Evolutionary conservation across 176 grass and related monocot genomes (phyloP).

Genomic region (Phoenix dactylifera): DNA sequence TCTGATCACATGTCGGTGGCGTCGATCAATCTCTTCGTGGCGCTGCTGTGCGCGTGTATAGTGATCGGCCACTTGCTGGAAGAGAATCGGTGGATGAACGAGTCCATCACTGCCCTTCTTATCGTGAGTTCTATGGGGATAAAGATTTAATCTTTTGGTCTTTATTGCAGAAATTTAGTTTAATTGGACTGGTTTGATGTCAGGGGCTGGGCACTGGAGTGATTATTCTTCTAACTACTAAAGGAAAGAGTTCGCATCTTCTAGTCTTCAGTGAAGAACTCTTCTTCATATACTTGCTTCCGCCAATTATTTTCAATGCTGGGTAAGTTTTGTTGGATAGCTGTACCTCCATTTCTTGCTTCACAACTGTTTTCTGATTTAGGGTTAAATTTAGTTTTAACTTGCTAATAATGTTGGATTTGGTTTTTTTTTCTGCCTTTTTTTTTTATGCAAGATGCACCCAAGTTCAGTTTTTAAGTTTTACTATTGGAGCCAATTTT

Average conservation of each 20-base stretch:
- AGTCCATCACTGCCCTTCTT: slow-evolving; percentile 68
- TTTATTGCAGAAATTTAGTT: no score
- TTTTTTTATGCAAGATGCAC: no score
- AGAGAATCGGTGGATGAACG: slow-evolving; percentile 85
- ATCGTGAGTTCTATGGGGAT: slow-evolving; percentile 31
- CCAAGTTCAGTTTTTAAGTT: no score
- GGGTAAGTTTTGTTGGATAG: slow-evolving; percentile 32
- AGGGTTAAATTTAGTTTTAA: not conserved
- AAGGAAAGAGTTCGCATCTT: slow-evolving; percentile 45
- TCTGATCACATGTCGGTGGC: slow-evolving; percentile 53
- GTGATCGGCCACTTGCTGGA: slow-evolving; percentile 67
- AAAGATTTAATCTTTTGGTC: no score
- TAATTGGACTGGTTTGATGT: no score
- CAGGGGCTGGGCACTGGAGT: slow-evolving; percentile 59
- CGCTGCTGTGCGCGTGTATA: slow-evolving; percentile 68
- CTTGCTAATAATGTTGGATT: no score
- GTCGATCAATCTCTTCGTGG: slow-evolving; percentile 59
- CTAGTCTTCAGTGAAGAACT: slow-evolving; percentile 71
- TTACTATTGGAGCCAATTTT: no score
- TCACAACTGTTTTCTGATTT: not conserved
- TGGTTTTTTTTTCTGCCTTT: no score
- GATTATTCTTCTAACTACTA: slow-evolving; percentile 47
- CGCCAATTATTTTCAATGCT: slow-evolving; percentile 78
- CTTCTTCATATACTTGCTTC: slow-evolving; percentile 82
- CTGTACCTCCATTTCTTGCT: not conserved